Conservation (phyloP, 192 early-diverging fungal genomes). For the Linnemannia elongata region DNA sequence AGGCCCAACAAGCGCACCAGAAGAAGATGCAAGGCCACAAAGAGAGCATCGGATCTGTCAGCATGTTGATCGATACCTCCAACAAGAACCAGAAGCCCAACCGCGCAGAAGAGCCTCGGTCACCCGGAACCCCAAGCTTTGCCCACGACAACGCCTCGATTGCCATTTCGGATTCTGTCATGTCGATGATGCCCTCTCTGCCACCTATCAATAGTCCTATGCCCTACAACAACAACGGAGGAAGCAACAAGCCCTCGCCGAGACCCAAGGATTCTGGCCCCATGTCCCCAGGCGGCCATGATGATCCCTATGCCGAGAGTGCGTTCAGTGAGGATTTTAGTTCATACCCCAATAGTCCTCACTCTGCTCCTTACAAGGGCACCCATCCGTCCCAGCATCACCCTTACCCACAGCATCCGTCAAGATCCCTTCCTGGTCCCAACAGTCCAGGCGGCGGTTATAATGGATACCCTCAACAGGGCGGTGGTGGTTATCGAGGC, state of each 20-base stretch:
- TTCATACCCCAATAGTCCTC: background rate
- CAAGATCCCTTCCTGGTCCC: background rate
- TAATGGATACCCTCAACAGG: constrained; percentile 6
- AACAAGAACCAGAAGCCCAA: background rate
- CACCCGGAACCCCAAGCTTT: constrained; percentile 9
- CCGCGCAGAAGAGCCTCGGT: background rate
- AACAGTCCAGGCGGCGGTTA: background rate
- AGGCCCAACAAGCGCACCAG: constrained; percentile 45
- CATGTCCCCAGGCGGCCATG: constrained; percentile 18
- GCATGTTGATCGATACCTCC: constrained; percentile 9
- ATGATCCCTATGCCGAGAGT: constrained; percentile 44
- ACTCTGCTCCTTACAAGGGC: background rate
- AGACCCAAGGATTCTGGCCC: constrained; percentile 15
- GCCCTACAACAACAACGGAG: constrained; percentile 4
- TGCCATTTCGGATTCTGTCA: constrained; percentile 48
- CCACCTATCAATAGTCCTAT: constrained; percentile 23
- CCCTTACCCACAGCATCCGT: background rate
- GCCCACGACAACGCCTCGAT: constrained; percentile 35
- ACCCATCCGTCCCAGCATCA: background rate
- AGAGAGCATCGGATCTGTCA: constrained; percentile 32
- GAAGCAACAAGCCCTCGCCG: background rate
- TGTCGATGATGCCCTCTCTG: constrained; percentile 48
- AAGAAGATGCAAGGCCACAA: constrained; percentile 45
- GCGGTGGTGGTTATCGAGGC: background rate
- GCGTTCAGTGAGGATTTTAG: constrained; percentile 34